phyloP scores from a whole-genome alignment of 2,329 filamentous ascomycete species.

The Fusarium liriodendri region DNA sequence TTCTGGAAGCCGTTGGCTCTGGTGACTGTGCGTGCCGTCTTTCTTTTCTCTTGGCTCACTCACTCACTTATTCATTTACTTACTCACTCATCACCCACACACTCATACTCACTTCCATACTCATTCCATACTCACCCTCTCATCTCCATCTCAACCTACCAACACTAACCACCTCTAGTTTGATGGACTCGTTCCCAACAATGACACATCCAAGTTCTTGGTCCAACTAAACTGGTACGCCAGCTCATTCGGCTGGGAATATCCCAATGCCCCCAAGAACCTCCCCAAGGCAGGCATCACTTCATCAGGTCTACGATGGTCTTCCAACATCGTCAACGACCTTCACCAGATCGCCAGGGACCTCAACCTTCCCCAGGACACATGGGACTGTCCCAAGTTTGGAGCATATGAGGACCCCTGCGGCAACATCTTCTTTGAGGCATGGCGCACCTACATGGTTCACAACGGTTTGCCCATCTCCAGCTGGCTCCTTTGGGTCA shows the following conservation, averaged over 20 bases:
- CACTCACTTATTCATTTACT: neutral
- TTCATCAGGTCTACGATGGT: conserved; percentile 24
- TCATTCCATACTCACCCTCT: neutral
- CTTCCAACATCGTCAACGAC: conserved; percentile 30
- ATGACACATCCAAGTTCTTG: conserved; percentile 40
- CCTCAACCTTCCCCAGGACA: conserved; percentile 37
- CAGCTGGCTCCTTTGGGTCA: conserved; percentile 32
- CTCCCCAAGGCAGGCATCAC: conserved; percentile 39
- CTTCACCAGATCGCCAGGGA: conserved; percentile 37
- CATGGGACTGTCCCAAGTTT: conserved; percentile 31
- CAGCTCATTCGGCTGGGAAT: conserved; percentile 42
- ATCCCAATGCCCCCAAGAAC: conserved; percentile 39
- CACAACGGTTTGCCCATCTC: conserved; percentile 22
- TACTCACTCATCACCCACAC: neutral
- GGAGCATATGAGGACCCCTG: conserved; percentile 33
- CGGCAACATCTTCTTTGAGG: conserved; percentile 43
- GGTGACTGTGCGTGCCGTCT: conserved; percentile 36
- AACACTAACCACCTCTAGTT: conserved; percentile 32
- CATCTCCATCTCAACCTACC: neutral
- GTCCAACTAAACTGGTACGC: conserved; percentile 43
- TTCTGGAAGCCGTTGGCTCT: conserved; percentile 39
- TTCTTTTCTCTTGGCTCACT: neutral
- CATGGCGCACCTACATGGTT: conserved; percentile 37
- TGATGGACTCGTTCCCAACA: conserved; percentile 42
- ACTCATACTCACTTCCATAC: neutral